Evolutionary conservation across 495 filamentous ascomycete species (phyloP), one percentile per base, ranked within the genome.

Genomic region (Neurospora sp.): DNA sequence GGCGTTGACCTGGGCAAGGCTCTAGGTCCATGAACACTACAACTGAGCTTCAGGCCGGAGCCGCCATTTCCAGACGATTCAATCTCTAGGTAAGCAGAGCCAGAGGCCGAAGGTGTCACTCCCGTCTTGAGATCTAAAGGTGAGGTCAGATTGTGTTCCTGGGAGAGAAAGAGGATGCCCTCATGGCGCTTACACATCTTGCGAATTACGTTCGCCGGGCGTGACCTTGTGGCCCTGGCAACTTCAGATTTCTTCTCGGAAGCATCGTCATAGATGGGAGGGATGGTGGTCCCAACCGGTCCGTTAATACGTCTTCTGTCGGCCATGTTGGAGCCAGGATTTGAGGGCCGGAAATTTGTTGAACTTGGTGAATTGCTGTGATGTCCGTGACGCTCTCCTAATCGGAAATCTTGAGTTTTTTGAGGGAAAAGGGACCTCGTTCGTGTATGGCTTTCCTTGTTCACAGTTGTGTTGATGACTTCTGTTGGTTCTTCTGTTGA

Each of bases 221-320:
- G 73, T 4, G 74, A 72, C 69, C 80, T 79, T 38, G 40, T 38
- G 4, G 10, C 81, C 90, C 61, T 75, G 7, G 83, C 75, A 85
- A 82, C 78, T 87, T 83, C 83, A 71, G 80, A 75, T 74, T 81
- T 77, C 72, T 80, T 80, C 71, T 79, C 81, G 40, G 70, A 78
- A 77, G 69, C 83, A 72, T 83, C 72, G 44, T 84, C 83, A 83
- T 89, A 97, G 1, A 94, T 82, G 8, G 92, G 91, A n/a, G 93
- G 88, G 40, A 86, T 84, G 27, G 94, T 97, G 59, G 91, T 89
- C 69, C 91, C 91, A 40, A 88, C 83, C 1, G 96, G 96, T 4
- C 92, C 93, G 83, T 98, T 98, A 80, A 97, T 91, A 74, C 96
- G 89, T 83, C 95, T 90, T 81, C 96, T 88, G 81, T 99, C 96